Base-by-base conservation (phyloP, 169 alveolate genomes). In the Besnoitia besnoiti region DNA sequence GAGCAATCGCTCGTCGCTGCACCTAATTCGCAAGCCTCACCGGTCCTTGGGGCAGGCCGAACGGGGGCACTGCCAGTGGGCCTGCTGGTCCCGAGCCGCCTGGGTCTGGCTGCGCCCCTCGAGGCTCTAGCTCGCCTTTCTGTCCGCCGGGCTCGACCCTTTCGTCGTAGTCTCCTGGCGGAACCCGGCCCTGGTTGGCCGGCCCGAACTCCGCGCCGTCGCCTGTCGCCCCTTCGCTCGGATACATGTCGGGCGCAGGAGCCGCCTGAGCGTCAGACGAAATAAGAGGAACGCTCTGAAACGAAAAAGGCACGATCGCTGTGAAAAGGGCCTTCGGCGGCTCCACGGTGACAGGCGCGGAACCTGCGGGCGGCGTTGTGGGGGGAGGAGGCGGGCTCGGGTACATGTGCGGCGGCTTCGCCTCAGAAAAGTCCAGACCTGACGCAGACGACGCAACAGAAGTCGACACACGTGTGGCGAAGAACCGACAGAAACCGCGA, bases 311-410 rank as follows among this genome's bases (percentile, higher is more conserved):
- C 27, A 27, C 12, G 33, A 75, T 19, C 33, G 40, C 4, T 0
- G 87, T 30, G 87, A 77, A 77, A 21, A 77, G 59, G 35, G 35
- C 59, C 87, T 77, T 19, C 49, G 87, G 87, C 16, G 87, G 59
- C 87, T 77, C 87, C 30, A 77, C 59, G 21, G 50, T 2, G 19
- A 42, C 40, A 19, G 59, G 40, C 87, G 87, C 50, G n/a, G 87
- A 19, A 7, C 59, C 87, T 4, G 87, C 59, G 3, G 55, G 87
- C 33, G 87, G 44, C 37, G 87, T 2, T 21, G 12, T 55, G 14
- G 87, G 87, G 3, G 87, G 50, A 77, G 87, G 59, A 7, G 87
- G 59, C 14, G 87, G 87, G 59, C 55, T 40, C 55, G 87, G 87
- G 59, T 77, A 35, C 59, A 30, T 24, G 59, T 77, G 87, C 44